A percentile compares a stretch with the other conserved stretches of the same genome.
These are phyloP conservation scores for Solanum virginianum DNA, from an alignment of 257 asterid genomes.

Conservation along the genomic window DNA sequence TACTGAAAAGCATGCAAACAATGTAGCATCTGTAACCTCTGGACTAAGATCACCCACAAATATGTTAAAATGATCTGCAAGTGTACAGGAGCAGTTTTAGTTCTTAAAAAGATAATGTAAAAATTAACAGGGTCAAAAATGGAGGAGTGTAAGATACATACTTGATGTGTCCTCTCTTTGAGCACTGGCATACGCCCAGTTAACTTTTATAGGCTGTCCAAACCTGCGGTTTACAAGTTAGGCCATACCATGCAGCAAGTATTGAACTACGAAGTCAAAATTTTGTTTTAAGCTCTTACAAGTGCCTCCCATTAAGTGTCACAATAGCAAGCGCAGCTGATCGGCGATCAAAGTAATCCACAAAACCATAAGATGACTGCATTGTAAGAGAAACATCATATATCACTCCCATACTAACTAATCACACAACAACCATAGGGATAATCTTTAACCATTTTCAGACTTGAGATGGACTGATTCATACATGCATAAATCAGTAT, in stretches of 20 bases:
- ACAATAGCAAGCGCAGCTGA: slow-evolving; percentile 70
- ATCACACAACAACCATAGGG: not conserved
- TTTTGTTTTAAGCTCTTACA: slow-evolving; percentile 32
- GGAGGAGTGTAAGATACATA: slow-evolving; percentile 1
- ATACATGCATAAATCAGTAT: not conserved
- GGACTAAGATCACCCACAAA: slow-evolving; percentile 94
- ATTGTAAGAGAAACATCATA: not conserved
- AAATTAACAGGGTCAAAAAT: not conserved
- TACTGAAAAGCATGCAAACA: slow-evolving; percentile 61
- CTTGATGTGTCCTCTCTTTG: slow-evolving; percentile 89
- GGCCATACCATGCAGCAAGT: not conserved
- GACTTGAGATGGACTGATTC: not conserved
- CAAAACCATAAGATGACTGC: slow-evolving; percentile 92
- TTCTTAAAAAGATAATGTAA: not conserved
- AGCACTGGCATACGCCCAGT: slow-evolving; percentile 85
- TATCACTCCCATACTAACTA: not conserved
- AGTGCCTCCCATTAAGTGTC: slow-evolving; percentile 63
- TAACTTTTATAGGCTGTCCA: slow-evolving; percentile 81
- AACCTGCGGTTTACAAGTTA: slow-evolving; percentile 33
- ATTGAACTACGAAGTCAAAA: not conserved
- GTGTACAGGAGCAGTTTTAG: not conserved
- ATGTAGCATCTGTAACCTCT: slow-evolving; percentile 79
- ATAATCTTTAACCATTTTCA: not conserved
- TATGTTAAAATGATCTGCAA: slow-evolving; percentile 65
- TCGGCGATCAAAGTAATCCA: slow-evolving; percentile 74